phyloP scores from a whole-genome alignment of 495 filamentous ascomycete genomes.

The Penicillium riverlandense region DNA sequence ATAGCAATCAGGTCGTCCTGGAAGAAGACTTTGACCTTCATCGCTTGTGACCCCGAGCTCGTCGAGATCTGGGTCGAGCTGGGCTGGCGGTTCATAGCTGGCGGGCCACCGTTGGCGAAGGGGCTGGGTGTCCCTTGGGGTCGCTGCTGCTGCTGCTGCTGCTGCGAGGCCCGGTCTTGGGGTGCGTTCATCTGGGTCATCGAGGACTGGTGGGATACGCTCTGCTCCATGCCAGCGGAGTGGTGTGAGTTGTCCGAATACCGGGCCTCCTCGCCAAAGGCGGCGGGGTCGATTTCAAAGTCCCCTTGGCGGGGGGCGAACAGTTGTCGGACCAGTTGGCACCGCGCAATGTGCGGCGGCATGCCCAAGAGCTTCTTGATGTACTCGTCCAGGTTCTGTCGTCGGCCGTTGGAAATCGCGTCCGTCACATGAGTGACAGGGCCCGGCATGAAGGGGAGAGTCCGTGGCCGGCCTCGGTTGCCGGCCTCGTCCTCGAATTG shows the following conservation, averaged over 20 bases:
- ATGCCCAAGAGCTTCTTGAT: conserved; percentile 84
- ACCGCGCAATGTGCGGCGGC: conserved; percentile 74
- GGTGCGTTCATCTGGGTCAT: conserved; percentile 60
- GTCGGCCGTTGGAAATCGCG: conserved; percentile 86
- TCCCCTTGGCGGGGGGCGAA: conserved; percentile 87
- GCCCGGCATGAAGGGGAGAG: conserved; percentile 96
- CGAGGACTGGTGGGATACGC: conserved; percentile 68
- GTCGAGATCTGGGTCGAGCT: conserved; percentile 67
- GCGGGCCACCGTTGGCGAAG: conserved; percentile 34
- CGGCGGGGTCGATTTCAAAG: conserved; percentile 76
- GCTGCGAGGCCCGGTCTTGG: conserved; percentile 52
- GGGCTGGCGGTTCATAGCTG: conserved; percentile 61
- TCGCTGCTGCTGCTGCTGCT: conserved; percentile 55
- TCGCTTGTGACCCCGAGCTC: conserved; percentile 39
- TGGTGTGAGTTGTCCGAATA: conserved; percentile 65
- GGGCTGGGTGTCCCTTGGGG: conserved; percentile 39
- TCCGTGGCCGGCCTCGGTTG: conserved; percentile 65
- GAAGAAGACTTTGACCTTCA: conserved; percentile 95
- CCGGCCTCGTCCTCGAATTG: conserved; percentile 93
- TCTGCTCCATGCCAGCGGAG: conserved; percentile 50
- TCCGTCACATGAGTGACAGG: conserved; percentile 97
- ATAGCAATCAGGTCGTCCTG: conserved; percentile 87
- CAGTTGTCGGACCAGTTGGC: conserved; percentile 76
- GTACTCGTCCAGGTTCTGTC: conserved; percentile 88
- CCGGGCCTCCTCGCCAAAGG: conserved; percentile 59